phyloP scores from a whole-genome alignment of 225 moss, liverwort and hornwort species.

The Lunularia cruciata region DNA sequence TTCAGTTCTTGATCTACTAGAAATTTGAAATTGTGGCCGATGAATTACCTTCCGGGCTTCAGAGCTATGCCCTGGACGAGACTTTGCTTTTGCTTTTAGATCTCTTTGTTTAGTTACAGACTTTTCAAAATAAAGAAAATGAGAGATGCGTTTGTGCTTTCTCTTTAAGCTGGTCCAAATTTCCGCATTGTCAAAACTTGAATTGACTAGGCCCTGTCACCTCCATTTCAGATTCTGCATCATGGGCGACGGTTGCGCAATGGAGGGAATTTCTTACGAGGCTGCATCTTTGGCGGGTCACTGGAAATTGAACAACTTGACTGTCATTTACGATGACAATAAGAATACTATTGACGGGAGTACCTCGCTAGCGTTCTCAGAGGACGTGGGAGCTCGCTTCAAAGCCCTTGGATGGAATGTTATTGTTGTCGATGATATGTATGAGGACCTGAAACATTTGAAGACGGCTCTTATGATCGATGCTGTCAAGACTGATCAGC shows the following conservation, averaged over 20 bases:
- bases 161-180: too few species aligned
- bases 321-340: conserved; percentile 78
- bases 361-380: conserved; percentile 82
- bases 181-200: too few species aligned
- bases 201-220: too few species aligned
- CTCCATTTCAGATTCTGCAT: conserved; percentile 82
- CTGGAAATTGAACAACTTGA: conserved; percentile 82
- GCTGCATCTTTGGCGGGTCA: conserved; percentile 93
- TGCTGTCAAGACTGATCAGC: conserved; percentile 91
- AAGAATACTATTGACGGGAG: conserved; percentile 87
- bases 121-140: neutral
- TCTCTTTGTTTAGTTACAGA: neutral
- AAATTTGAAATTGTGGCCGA: too few species aligned
- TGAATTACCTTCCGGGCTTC: too few species aligned
- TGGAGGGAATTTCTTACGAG: conserved; percentile 94
- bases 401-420: conserved; percentile 66
- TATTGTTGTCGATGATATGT: conserved; percentile 61
- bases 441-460: conserved; percentile 82
- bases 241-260: conserved; percentile 82
- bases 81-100: too few species aligned
- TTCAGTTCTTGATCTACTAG: too few species aligned
- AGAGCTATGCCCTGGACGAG: too few species aligned
- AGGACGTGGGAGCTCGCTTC: conserved; percentile 64
- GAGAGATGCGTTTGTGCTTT: too few species aligned
- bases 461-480: conserved; percentile 77